phyloP scores from a whole-genome alignment of 345 rosid species.

The Fremontodendron californicum region DNA sequence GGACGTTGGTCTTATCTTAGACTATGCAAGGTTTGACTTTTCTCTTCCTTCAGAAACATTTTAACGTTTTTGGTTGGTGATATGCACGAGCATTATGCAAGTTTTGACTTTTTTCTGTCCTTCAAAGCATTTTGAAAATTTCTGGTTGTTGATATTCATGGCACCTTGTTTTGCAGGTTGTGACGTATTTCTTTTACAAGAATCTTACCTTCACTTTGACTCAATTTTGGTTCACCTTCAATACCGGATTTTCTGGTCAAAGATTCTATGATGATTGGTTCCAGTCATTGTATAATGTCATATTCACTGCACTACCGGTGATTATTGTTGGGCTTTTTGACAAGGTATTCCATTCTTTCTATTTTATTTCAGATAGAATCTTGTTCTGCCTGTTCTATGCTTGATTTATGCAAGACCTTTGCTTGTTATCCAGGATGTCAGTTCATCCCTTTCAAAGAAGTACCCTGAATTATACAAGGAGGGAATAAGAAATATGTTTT shows the following conservation, averaged over 20 bases:
- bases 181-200: slow-evolving; percentile 98
- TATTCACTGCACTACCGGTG: slow-evolving; percentile 92
- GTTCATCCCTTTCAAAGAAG: slow-evolving; percentile 91
- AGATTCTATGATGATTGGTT: slow-evolving; percentile 99
- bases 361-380: not conserved
- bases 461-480: slow-evolving; percentile 94
- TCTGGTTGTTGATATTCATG: slow-evolving; percentile 6
- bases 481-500: slow-evolving; percentile 78
- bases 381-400: not conserved
- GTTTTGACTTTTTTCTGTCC: slow-evolving; percentile 36
- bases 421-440: slow-evolving; percentile 62
- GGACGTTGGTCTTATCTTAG: slow-evolving; percentile 99
- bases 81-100: slow-evolving; percentile 92
- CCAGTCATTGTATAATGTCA: slow-evolving; percentile 90
- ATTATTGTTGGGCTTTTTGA: slow-evolving; percentile 92
- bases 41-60: not conserved
- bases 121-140: slow-evolving; percentile 17
- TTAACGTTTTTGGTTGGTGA: slow-evolving; percentile 18
- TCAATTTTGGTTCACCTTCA: slow-evolving; percentile 99
- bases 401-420: not conserved
- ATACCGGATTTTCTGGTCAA: slow-evolving; percentile 98
- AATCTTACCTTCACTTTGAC: slow-evolving; percentile 95
- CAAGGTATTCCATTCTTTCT: slow-evolving; percentile 48
- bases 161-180: slow-evolving; percentile 65
- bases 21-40: slow-evolving; percentile 83